Conservation (phyloP, 345 rosid genomes). For the Litchi chinensis region DNA sequence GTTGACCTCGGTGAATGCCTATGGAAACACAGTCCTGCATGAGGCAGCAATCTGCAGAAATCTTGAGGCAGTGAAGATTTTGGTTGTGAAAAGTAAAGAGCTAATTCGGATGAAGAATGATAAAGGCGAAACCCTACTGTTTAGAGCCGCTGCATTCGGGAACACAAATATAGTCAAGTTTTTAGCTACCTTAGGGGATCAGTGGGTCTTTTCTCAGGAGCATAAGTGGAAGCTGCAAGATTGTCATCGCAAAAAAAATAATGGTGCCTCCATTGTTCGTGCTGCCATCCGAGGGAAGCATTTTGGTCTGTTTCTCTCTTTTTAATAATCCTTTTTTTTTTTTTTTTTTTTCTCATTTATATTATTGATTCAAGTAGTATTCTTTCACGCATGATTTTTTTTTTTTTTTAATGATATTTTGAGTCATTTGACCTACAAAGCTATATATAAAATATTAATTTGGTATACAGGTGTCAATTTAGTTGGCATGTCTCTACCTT, state of each 20-base stretch:
- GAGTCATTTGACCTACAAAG: no score
- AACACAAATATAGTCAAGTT: not conserved
- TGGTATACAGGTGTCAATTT: no score
- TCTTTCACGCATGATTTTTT: no score
- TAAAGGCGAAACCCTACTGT: not conserved
- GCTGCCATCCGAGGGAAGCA: conserved; percentile 23
- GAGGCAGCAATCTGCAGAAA: conserved; percentile 2
- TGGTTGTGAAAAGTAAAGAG: not conserved
- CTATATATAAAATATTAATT: no score
- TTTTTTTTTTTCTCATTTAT: no score
- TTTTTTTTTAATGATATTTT: no score
- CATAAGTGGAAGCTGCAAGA: not conserved
- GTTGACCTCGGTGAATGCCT: not conserved
- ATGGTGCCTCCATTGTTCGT: conserved; percentile 22
- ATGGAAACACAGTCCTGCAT: conserved; percentile 28
- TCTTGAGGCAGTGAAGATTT: not conserved
- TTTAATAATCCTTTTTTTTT: not conserved
- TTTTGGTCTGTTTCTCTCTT: conserved; percentile 16
- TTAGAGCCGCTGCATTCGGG: not conserved
- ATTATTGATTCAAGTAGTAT: no score
- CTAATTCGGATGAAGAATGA: not conserved
- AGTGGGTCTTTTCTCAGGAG: not conserved
- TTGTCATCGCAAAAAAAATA: not conserved
- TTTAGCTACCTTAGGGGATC: not conserved
- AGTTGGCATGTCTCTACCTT: no score